phyloP scores from a whole-genome alignment of 208 protist species.

The Wallacemonas sp. region DNA sequence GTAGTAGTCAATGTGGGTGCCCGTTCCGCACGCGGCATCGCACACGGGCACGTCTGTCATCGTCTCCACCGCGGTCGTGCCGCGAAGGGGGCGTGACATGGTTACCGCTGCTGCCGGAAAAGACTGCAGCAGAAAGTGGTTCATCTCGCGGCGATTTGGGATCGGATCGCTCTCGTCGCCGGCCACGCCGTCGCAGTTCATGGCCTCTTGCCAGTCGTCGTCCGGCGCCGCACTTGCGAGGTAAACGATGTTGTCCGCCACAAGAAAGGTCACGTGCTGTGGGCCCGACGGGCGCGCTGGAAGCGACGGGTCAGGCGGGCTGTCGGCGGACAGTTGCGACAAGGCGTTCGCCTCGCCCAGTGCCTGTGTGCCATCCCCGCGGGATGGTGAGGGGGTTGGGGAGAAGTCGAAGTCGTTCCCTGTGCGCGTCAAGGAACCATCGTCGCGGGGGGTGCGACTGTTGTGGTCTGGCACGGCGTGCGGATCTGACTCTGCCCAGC shows the following conservation, averaged over 20 bases:
- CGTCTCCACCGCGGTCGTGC: slow-evolving; percentile 7
- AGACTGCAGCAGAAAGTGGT: background rate
- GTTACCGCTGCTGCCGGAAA: background rate
- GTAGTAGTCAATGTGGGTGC: slow-evolving; percentile 31
- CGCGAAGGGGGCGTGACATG: background rate
- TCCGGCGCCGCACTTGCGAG: background rate
- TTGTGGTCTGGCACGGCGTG: too few species aligned
- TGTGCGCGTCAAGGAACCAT: background rate
- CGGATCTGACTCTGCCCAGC: background rate
- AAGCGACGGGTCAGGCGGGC: background rate
- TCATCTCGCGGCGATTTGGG: background rate
- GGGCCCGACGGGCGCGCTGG: background rate
- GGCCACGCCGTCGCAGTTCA: background rate
- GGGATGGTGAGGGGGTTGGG: background rate
- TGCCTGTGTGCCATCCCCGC: background rate
- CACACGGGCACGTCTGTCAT: background rate
- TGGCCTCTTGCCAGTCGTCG: background rate
- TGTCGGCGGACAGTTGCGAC: background rate
- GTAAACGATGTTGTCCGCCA: slow-evolving; percentile 2
- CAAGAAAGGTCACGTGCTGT: background rate
- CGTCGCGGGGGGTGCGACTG: too few species aligned
- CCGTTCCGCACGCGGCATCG: slow-evolving; percentile 5
- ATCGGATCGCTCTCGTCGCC: background rate
- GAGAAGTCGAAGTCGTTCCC: background rate
- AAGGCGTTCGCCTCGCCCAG: background rate